A percentile compares a stretch with the other conserved stretches of the same genome.
phyloP scores from a whole-genome alignment of 2,329 filamentous ascomycete species.

The Curvularia hawaiiensis region DNA sequence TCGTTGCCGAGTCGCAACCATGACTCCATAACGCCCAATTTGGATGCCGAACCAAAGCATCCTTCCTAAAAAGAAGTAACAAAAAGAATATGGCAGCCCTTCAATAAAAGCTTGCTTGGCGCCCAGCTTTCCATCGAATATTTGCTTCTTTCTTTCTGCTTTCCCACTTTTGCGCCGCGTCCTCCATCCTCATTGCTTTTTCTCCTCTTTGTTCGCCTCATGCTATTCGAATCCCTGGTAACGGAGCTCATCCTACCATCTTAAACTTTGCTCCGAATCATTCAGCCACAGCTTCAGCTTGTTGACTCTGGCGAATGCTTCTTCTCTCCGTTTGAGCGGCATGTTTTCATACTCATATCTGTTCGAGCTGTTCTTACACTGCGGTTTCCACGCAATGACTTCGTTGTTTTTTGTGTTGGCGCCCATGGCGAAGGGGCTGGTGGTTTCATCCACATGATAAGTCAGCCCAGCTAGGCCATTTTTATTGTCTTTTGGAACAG shows the following conservation, averaged over 20 bases:
- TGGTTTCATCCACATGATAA: background rate
- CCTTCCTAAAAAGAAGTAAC: background rate
- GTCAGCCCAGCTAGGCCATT: background rate
- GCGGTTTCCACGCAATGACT: no score
- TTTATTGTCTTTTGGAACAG: background rate
- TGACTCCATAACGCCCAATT: background rate
- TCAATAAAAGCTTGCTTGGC: background rate
- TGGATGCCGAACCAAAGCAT: background rate
- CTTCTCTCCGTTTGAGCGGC: background rate
- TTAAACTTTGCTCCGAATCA: background rate
- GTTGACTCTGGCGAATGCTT: constrained; percentile 5
- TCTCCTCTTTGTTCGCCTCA: background rate
- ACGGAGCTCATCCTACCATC: background rate
- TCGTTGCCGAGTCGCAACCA: background rate
- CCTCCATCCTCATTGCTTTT: background rate
- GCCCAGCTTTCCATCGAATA: background rate
- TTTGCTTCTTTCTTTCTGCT: background rate
- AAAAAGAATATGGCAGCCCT: background rate
- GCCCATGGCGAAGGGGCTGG: background rate
- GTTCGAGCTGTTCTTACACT: background rate
- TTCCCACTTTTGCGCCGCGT: background rate
- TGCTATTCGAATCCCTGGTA: background rate
- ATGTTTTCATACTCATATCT: background rate
- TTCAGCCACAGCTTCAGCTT: background rate
- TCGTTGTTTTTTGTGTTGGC: background rate